Conservation (phyloP, 805 yeast genomes). For the Pichia ethanolica region DNA sequence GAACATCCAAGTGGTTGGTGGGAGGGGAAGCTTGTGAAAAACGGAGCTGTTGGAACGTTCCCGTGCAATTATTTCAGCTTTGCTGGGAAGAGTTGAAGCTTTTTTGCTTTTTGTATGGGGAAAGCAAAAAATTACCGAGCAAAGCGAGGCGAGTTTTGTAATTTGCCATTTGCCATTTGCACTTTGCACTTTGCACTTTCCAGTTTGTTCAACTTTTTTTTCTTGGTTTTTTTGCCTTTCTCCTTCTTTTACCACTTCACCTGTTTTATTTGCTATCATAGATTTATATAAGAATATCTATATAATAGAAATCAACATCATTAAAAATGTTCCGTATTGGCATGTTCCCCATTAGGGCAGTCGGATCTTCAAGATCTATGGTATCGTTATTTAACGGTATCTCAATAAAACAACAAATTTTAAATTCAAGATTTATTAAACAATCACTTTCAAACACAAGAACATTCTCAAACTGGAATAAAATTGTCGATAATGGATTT, state of each 20-base stretch:
- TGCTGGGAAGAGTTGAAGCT: background rate
- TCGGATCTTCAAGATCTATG: background rate
- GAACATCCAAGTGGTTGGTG: slow-evolving; percentile 40
- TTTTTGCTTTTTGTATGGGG: background rate
- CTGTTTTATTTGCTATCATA: too few relatives aligned
- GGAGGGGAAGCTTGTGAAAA: slow-evolving; percentile 33
- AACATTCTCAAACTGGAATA: background rate
- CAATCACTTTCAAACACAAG: background rate
- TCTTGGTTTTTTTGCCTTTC: background rate
- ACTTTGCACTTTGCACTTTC: too few relatives aligned
- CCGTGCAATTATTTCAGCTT: slow-evolving; percentile 35
- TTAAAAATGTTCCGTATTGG: slow-evolving; percentile 3
- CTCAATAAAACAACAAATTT: background rate
- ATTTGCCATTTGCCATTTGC: too few relatives aligned
- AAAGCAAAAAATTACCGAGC: too few relatives aligned
- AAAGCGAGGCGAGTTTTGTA: too few relatives aligned
- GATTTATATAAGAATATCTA: too few relatives aligned
- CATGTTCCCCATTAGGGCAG: background rate
- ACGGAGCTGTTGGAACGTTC: slow-evolving; percentile 36
- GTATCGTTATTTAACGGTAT: too few relatives aligned
- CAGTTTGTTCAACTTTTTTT: background rate
- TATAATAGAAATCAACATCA: background rate
- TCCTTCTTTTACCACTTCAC: background rate
- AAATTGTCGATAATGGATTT: background rate
- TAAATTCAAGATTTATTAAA: background rate